Evolutionary conservation across 495 filamentous ascomycete genomes (phyloP).

Genomic region (Trichoderma orchidacearum): DNA sequence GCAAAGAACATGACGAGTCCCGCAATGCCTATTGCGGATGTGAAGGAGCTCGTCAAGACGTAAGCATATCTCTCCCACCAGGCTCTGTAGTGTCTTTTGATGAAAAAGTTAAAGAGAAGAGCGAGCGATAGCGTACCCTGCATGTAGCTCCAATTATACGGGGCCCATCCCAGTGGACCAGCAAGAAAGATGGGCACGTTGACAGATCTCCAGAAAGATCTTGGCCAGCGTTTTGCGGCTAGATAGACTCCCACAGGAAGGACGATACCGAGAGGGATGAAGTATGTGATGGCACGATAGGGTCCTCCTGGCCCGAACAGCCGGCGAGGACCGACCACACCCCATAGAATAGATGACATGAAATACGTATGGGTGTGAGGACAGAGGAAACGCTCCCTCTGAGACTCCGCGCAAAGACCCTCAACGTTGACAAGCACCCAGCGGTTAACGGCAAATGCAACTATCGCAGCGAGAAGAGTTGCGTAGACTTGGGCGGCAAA

Average conservation of each 20-base stretch:
- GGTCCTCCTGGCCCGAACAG: conserved; percentile 22
- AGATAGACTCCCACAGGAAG: too few relatives aligned
- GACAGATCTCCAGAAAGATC: too few relatives aligned
- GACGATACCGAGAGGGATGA: background rate
- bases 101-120: conserved; percentile 20
- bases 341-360: conserved; percentile 28
- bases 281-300: conserved; percentile 13
- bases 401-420: conserved; percentile 18
- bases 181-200: too few relatives aligned
- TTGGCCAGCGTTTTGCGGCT: too few relatives aligned
- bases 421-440: conserved; percentile 25
- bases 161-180: too few relatives aligned
- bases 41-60: conserved; percentile 23
- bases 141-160: background rate
- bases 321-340: conserved; percentile 26
- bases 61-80: background rate
- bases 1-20: conserved; percentile 27
- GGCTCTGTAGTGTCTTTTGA: background rate
- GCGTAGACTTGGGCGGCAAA: background rate
- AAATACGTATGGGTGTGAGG: conserved; percentile 28
- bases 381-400: conserved; percentile 24
- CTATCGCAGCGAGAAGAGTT: conserved; percentile 16
- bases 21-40: conserved; percentile 21
- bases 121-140: background rate
- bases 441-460: conserved; percentile 22